Percentiles rank a stretch among this genome's conserved stretches.
Evolutionary conservation across 2,329 filamentous ascomycete species (phyloP).

Genomic region (Pseudogymnoascus verrucosus): DNA sequence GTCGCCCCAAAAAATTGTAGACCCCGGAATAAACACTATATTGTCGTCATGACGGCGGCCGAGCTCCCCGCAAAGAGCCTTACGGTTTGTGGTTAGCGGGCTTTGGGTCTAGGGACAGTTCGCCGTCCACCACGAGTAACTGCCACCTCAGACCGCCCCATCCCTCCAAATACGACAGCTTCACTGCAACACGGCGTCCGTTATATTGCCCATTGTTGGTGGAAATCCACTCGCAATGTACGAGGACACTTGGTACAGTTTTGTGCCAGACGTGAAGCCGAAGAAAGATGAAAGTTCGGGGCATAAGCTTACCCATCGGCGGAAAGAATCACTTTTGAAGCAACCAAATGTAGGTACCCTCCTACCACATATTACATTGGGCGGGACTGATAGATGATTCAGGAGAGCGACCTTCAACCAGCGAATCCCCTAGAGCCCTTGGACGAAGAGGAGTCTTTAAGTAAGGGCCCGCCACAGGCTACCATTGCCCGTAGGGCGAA

Average conservation of each 20-base stretch:
- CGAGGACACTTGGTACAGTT: constrained; percentile 78
- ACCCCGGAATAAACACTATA: not conserved
- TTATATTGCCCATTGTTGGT: constrained; percentile 3
- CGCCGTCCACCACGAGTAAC: not conserved
- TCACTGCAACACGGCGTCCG: not conserved
- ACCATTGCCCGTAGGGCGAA: constrained; percentile 58
- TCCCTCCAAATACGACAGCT: constrained; percentile 3
- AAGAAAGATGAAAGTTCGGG: constrained; percentile 39
- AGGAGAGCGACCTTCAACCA: constrained; percentile 45
- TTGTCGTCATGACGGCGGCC: constrained; percentile 7
- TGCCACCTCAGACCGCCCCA: constrained; percentile 6
- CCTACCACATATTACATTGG: constrained; percentile 25
- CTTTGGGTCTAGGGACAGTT: constrained; percentile 1
- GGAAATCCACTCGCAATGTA: constrained; percentile 47
- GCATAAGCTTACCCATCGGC: constrained; percentile 47
- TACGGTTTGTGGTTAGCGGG: not conserved
- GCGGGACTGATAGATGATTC: constrained; percentile 33
- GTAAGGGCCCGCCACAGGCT: constrained; percentile 56
- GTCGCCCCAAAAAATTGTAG: not conserved
- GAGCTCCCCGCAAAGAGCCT: constrained; percentile 6
- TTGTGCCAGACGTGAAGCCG: constrained; percentile 55
- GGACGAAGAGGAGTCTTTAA: constrained; percentile 47
- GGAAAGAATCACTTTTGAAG: constrained; percentile 62
- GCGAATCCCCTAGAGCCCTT: constrained; percentile 50
- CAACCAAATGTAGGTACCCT: constrained; percentile 49